Evolutionary conservation across 805 yeast species (phyloP).

Genomic region (Kodamaea leandrae): DNA sequence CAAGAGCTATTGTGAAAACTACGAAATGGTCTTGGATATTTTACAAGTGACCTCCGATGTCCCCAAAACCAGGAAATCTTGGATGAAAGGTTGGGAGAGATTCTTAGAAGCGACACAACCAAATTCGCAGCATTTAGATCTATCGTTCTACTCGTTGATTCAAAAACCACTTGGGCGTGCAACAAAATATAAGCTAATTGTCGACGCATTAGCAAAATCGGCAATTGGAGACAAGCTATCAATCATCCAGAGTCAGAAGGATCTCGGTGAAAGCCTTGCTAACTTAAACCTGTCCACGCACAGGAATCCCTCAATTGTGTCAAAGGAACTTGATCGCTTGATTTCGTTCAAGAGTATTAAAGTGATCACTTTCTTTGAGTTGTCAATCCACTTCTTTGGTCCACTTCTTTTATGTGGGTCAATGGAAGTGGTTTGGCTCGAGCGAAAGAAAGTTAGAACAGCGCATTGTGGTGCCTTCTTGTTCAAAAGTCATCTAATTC

Average conservation of each 20-base stretch:
- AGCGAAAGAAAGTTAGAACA: slow-evolving; percentile 13
- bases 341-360: slow-evolving; percentile 12
- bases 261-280: too few relatives aligned
- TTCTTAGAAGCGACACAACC: slow-evolving; percentile 46
- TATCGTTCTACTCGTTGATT: slow-evolving; percentile 51
- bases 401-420: slow-evolving; percentile 44
- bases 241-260: too few relatives aligned
- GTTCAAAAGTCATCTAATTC: slow-evolving; percentile 51
- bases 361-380: background rate
- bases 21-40: slow-evolving; percentile 31
- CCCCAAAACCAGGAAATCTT: slow-evolving; percentile 11
- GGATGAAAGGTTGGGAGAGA: slow-evolving; percentile 32
- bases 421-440: slow-evolving; percentile 39
- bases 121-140: slow-evolving; percentile 35
- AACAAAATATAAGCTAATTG: slow-evolving; percentile 48
- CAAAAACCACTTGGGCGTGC: slow-evolving; percentile 54
- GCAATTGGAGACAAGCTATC: too few relatives aligned
- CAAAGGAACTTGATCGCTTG: slow-evolving; percentile 16
- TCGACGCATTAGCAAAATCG: background rate
- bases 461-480: slow-evolving; percentile 36
- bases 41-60: slow-evolving; percentile 24
- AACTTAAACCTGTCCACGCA: too few relatives aligned
- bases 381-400: slow-evolving; percentile 49
- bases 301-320: too few relatives aligned
- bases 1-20: slow-evolving; percentile 32